These are phyloP conservation scores for Amaranthus tricolor DNA, from an alignment of 179 eudicot genomes.

Conservation along the genomic window DNA sequence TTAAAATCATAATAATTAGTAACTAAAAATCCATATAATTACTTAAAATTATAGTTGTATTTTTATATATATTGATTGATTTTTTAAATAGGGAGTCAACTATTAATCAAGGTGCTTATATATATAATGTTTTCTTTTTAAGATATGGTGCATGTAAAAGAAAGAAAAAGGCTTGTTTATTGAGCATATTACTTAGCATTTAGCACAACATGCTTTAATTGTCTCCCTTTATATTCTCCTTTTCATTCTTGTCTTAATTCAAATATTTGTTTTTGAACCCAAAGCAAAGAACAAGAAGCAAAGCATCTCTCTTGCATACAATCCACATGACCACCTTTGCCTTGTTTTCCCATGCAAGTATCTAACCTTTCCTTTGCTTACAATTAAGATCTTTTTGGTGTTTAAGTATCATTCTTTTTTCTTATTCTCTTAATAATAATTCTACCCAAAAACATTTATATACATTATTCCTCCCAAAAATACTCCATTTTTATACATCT, in stretches of 20 bases:
- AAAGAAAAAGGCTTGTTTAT: constrained; percentile 38
- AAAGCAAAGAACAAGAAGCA: constrained; percentile 44
- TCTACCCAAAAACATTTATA: constrained; percentile 1
- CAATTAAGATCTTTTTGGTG: constrained; percentile 39
- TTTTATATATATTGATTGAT: too few species aligned
- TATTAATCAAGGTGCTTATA: too few species aligned
- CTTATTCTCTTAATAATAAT: constrained; percentile 6
- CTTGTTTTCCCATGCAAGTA: constrained; percentile 66
- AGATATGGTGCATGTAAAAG: background rate
- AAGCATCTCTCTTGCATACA: constrained; percentile 53
- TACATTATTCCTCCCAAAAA: background rate
- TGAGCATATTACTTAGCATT: constrained; percentile 37
- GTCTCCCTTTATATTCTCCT: constrained; percentile 21
- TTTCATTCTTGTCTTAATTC: constrained; percentile 12
- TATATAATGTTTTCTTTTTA: background rate
- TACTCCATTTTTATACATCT: constrained; percentile 12
- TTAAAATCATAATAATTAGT: too few species aligned
- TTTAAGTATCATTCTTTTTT: constrained; percentile 12
- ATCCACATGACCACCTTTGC: constrained; percentile 29
- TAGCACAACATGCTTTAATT: background rate
- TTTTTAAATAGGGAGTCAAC: too few species aligned
- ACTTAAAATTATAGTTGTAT: too few species aligned
- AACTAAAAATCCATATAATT: too few species aligned
- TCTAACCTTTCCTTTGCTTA: constrained; percentile 68
- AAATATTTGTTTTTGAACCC: constrained; percentile 7